Conservation (phyloP, 1,284 basidiomycete genomes). For the Malassezia nana region DNA sequence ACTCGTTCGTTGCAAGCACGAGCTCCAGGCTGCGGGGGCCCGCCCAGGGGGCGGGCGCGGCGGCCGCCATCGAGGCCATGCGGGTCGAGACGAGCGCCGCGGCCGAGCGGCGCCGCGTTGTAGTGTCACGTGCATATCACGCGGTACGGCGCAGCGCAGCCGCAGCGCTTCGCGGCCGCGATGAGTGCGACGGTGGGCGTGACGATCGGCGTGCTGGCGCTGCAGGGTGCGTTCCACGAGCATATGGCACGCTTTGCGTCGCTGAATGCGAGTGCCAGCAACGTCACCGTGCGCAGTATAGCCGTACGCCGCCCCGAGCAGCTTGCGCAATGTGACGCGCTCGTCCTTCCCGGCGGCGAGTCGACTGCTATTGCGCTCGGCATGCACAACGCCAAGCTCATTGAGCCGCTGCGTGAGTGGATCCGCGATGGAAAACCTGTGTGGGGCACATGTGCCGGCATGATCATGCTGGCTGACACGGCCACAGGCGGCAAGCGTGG, state of each 20-base stretch:
- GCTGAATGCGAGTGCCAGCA: conserved; percentile 8
- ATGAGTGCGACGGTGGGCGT: conserved; percentile 9
- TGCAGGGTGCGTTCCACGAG: conserved; percentile 89
- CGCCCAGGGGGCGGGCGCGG: conserved; percentile 13
- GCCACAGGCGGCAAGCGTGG: conserved; percentile 65
- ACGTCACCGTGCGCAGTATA: conserved; percentile 39
- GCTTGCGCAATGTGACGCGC: conserved; percentile 64
- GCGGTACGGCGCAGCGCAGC: not conserved
- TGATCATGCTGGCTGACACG: conserved; percentile 65
- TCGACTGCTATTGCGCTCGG: conserved; percentile 87
- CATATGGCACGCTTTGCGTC: conserved; percentile 58
- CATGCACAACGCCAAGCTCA: conserved; percentile 65
- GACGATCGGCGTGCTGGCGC: conserved; percentile 55
- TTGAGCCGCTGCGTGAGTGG: conserved; percentile 69
- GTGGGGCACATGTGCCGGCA: conserved; percentile 96
- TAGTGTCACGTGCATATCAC: conserved; percentile 1
- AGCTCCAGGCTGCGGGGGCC: conserved; percentile 24
- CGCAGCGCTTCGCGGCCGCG: not conserved
- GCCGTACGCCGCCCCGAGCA: conserved; percentile 69
- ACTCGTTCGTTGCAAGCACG: conserved; percentile 34
- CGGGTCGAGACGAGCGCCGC: not conserved
- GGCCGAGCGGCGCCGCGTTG: not conserved
- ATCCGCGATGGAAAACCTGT: conserved; percentile 57
- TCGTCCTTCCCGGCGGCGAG: conserved; percentile 83
- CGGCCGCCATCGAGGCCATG: not conserved